Evolutionary conservation across 176 grass and related monocot genomes (phyloP), one percentile per base, ranked within the genome.

Genomic region (Luzula sylvatica): DNA sequence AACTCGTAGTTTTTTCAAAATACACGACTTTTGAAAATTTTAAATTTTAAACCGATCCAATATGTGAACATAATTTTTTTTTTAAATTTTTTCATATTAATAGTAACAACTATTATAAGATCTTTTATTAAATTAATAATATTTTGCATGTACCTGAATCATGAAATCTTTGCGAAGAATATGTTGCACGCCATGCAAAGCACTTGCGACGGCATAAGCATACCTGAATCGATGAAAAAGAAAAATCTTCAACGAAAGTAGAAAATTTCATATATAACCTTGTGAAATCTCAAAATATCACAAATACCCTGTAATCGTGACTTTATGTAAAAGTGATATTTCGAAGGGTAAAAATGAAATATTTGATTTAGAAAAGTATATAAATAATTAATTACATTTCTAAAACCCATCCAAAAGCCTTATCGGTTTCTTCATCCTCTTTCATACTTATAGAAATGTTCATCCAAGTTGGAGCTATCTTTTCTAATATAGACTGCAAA

Each of bases 391-490:
- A 35, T 68, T 54, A 98, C 86, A 98, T 98, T 79, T 98, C 92
- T 80, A 98, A 72, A n/a, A 98, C 92, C 92, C 92, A 98, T 67
- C 92, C 86, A 57, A 98, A 98, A 51, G 86, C 78, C 71, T 87
- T 83, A 65, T 98, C 85, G 26, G 92, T 83, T 67, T 87, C 86
- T 57, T 15, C 42, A 72, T 90, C 86, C 8, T 90, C 78, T 87
- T 98, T 98, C 92, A 98, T 98, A 67, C 70, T 66, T 45, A 98
- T 32, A 2, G 92, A 98, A 57, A 98, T 8, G 68, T 98, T 90
- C 86, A 98, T 87, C 92, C 92, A 98, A 64, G 86, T 98, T 64
- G 92, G 92, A 77, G 92, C 86, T 73, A 98, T 98, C 58, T 90
- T 90, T 72, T 98, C 65, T 48, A 98, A 74, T 41, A 63, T 63